A percentile compares a stretch with the other conserved stretches of the same genome.
phyloP scores from a whole-genome alignment of 345 rosid species.

The Salix arbutifolia region DNA sequence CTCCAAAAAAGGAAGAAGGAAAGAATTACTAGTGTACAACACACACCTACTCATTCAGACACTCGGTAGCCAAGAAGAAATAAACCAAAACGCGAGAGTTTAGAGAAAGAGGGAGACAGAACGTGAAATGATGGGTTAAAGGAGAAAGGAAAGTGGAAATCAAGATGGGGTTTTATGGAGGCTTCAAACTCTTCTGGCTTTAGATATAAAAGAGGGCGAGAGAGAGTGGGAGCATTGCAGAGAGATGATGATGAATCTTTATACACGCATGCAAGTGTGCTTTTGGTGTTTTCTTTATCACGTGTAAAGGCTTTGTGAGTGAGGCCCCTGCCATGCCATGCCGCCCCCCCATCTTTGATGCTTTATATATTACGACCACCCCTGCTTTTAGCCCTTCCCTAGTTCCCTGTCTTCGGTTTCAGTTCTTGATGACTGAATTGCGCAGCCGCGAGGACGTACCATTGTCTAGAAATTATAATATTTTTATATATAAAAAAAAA shows the following conservation, averaged over 20 bases:
- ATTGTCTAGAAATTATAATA: slow-evolving; percentile 2
- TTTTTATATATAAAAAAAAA: not conserved
- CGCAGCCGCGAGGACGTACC: slow-evolving; percentile 45
- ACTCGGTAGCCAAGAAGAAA: not conserved
- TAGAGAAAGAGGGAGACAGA: slow-evolving; percentile 6
- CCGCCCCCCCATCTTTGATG: not conserved
- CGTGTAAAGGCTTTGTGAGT: slow-evolving; percentile 61
- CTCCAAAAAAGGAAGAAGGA: not conserved
- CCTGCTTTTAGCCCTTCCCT: not conserved
- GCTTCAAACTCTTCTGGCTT: not conserved
- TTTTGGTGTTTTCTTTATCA: slow-evolving; percentile 85
- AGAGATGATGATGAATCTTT: slow-evolving; percentile 53
- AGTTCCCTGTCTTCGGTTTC: slow-evolving; percentile 12
- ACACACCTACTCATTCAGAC: slow-evolving; percentile 34
- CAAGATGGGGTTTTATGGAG: slow-evolving; percentile 2
- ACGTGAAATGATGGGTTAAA: slow-evolving; percentile 20
- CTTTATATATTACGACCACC: not conserved
- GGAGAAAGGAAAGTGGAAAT: slow-evolving; percentile 5
- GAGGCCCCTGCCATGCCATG: slow-evolving; percentile 8
- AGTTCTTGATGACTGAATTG: slow-evolving; percentile 27
- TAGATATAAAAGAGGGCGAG: not conserved
- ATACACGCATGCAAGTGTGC: slow-evolving; percentile 94
- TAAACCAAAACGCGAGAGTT: not conserved
- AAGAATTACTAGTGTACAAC: not conserved
- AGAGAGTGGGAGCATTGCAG: slow-evolving; percentile 6